Evolutionary conservation across 352 stramenopile genomes (phyloP), one percentile per base, ranked within the genome.

Genomic region (Pythium volutum): DNA sequence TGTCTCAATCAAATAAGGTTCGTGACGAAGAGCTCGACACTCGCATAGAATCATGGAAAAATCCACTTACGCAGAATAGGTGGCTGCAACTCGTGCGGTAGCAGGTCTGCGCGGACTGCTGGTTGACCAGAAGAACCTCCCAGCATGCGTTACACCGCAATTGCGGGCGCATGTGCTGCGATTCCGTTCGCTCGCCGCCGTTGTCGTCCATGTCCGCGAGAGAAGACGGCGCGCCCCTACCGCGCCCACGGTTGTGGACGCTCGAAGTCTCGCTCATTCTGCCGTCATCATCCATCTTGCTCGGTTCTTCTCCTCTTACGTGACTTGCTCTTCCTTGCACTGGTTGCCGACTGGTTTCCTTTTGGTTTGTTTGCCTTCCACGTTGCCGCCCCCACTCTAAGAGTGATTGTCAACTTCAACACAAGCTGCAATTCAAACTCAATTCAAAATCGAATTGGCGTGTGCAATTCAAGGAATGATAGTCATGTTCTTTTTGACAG

Each of bases 251-350:
- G 25, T 80, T 79, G 15, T 74, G 66, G 26, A 77, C 75, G 59
- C 79, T 91, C 31, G 82, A 90, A 2, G 79, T 84, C 57, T 92
- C 83, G 62, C 80, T 91, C 76, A 88, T 88, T n/a, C 68, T 68
- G 16, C 74, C 73, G 45, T 87, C 79, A 59, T 87, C 76, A 15
- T 85, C 77, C 76, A 77, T 79, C 50, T 59, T 15, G 15, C 39
- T 36, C 34, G 4, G 27, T 47, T 26, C 2, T 53, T 48, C 11
- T 41, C 46, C 49, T 50, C 38, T 18, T 2, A 22, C 27, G 14
- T 22, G 27, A 49, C 36, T 29, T 41, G 50, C 26, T 25, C 42
- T 45, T 52, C 27, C 6, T 46, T 47, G 10, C 16, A 16, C 16
- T 36, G 26, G 11, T 42, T 48, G 6, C 20, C 22, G 38, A 48